A percentile compares a stretch with the other conserved stretches of the same genome.
These are phyloP conservation scores for Cystofilobasidium bisporidii DNA, from an alignment of 768 basidiomycete species.

Conservation along the genomic window DNA sequence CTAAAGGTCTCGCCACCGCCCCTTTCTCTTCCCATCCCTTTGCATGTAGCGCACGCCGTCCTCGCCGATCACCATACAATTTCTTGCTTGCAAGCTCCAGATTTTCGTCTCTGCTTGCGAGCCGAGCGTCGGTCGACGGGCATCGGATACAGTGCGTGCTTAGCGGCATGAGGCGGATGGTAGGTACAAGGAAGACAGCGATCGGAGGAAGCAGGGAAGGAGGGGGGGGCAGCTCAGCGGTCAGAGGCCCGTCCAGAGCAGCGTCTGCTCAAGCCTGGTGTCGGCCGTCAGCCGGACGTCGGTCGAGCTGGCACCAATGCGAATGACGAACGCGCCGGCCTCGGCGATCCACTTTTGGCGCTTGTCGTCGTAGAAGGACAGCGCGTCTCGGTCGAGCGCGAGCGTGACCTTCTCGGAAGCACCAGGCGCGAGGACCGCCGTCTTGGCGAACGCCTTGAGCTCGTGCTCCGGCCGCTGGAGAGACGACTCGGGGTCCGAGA, in stretches of 20 bases:
- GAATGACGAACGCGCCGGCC: slow-evolving; percentile 45
- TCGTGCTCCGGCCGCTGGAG: slow-evolving; percentile 17
- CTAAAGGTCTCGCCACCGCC: too few relatives aligned
- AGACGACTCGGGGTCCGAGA: neutral
- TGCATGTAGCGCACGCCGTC: too few relatives aligned
- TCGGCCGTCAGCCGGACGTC: slow-evolving; percentile 37
- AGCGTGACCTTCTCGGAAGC: slow-evolving; percentile 33
- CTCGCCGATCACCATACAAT: too few relatives aligned
- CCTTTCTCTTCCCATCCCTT: too few relatives aligned
- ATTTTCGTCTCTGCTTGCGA: too few relatives aligned
- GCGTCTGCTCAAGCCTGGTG: slow-evolving; percentile 24
- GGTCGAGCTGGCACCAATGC: slow-evolving; percentile 46
- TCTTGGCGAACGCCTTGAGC: slow-evolving; percentile 36
- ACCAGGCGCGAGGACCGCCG: slow-evolving; percentile 27
- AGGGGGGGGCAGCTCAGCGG: too few relatives aligned
- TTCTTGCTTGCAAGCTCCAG: too few relatives aligned
- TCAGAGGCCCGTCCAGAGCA: slow-evolving; percentile 32
- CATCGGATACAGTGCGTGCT: too few relatives aligned
- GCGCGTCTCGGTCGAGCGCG: slow-evolving; percentile 35
- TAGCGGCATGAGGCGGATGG: too few relatives aligned
- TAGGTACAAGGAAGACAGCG: too few relatives aligned
- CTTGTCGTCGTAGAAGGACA: slow-evolving; percentile 47
- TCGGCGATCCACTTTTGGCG: slow-evolving; percentile 47
- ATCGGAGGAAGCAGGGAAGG: too few relatives aligned
- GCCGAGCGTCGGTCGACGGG: too few relatives aligned